These are phyloP conservation scores for Pelargonium australe DNA, from an alignment of 441 rosid genomes.

Conservation along the genomic window DNA sequence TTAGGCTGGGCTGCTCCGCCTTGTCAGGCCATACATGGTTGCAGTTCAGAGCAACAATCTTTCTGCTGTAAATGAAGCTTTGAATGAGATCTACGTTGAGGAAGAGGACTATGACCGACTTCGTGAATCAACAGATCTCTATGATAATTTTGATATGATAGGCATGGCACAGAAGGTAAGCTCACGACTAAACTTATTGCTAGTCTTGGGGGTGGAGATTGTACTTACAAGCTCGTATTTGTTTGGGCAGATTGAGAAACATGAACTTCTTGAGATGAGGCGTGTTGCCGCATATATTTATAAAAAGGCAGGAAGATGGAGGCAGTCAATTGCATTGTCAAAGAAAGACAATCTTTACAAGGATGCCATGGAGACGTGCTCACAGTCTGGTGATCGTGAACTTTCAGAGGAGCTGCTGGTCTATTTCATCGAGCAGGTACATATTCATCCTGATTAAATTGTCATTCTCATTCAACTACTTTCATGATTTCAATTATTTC, in stretches of 20 bases:
- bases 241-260: conserved; percentile 74
- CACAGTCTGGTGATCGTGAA: conserved; percentile 97
- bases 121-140: conserved; percentile 58
- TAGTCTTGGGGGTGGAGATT: too few species aligned
- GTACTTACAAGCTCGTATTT: background rate
- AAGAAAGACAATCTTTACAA: conserved; percentile 90
- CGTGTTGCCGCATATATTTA: conserved; percentile 99
- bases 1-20: conserved; percentile 94
- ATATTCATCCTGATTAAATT: background rate
- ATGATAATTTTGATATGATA: conserved; percentile 28
- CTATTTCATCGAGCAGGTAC: conserved; percentile 96
- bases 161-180: conserved; percentile 29
- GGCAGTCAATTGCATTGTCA: conserved; percentile 95
- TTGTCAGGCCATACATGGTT: conserved; percentile 95
- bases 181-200: too few species aligned
- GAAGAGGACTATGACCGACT: conserved; percentile 95
- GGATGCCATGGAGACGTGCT: conserved; percentile 99
- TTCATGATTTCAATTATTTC: background rate
- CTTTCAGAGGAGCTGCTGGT: conserved; percentile 98
- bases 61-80: conserved; percentile 93
- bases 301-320: conserved; percentile 99
- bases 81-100: conserved; percentile 35
- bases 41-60: conserved; percentile 90
- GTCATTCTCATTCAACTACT: background rate
- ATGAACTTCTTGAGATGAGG: conserved; percentile 98